A percentile compares a stretch with the other conserved stretches of the same genome.
Evolutionary conservation across 2,329 filamentous ascomycete genomes (phyloP).

Genomic region (Hypoxylon sp.): DNA sequence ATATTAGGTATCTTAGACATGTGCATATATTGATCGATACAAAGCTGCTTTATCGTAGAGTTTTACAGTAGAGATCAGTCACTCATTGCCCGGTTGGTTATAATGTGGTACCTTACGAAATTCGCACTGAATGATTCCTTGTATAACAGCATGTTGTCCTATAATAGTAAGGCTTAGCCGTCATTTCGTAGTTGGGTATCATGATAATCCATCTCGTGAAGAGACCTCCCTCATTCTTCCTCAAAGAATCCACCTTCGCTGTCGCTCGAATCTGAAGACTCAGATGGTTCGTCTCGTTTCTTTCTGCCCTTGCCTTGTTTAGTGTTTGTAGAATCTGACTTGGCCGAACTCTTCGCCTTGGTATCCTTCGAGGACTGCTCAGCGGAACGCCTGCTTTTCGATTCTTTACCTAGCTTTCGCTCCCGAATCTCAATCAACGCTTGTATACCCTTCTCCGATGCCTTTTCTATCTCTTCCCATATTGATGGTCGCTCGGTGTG

Average conservation of each 20-base stretch:
- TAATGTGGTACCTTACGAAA: background rate
- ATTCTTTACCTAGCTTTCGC: conserved; percentile 44
- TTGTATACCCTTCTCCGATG: conserved; percentile 61
- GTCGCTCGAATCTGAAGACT: conserved; percentile 58
- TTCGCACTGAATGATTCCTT: background rate
- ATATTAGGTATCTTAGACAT: too few relatives aligned
- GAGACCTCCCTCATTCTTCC: conserved; percentile 44
- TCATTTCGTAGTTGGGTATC: conserved; percentile 45
- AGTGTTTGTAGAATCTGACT: conserved; percentile 31
- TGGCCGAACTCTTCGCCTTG: conserved; percentile 38
- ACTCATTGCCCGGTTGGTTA: background rate
- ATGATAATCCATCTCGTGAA: conserved; percentile 33
- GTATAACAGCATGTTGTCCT: conserved; percentile 7
- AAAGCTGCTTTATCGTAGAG: background rate
- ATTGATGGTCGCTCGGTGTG: conserved; percentile 70
- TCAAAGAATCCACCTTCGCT: conserved; percentile 74
- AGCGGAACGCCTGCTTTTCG: conserved; percentile 29
- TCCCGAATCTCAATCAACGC: conserved; percentile 52
- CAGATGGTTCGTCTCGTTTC: conserved; percentile 58
- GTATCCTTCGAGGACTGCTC: conserved; percentile 27
- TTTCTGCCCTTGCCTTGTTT: conserved; percentile 48
- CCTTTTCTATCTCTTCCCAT: conserved; percentile 77
- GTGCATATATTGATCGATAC: too few relatives aligned
- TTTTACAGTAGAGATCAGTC: background rate
- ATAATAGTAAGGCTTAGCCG: background rate